Base-by-base conservation (phyloP, 78 protist genomes). In the Dictyostelium firmibasis region DNA sequence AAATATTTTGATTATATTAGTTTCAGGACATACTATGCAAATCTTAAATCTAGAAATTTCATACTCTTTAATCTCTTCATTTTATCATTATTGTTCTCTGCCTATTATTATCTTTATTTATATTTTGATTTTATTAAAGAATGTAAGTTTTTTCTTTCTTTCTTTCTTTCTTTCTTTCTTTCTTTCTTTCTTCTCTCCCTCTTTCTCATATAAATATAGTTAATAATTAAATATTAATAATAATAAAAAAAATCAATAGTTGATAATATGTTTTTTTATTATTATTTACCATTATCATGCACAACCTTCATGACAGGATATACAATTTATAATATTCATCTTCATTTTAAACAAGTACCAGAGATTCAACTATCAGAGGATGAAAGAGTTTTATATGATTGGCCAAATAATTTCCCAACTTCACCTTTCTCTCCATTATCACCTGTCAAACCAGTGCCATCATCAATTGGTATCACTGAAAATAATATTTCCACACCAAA, bases 391-490 rank as follows among this genome's bases (percentile, higher is more conserved):
- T 29, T 81, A 31, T 89, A 89, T 81, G 70, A 44, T 25, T 89
- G 94, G 94, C 94, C 94, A 43, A 50, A 23, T 7, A 44, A 75
- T 8, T 89, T 89, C 60, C 86, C 94, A 50, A 35, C 94, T 7
- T 41, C 69, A 44, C 94, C 86, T 47, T 31, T 27, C 11, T 84
- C 94, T 25, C 57, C 29, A 10, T 74, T 50, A 25, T 64, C 92
- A 27, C 62, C 82, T 57, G 16, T 44, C 31, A 70, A 67, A 44
- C 82, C 31, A 67, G 25, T 53, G 47, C 1, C 89, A 69, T n/a
- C 67, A n/a, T 0, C 35, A 85, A 29, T 31, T 77, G 25, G 13
- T 25, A 23, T 11, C 14, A 13, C 47, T 2, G 7, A 47, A 1
- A 35, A 43, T 20, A 84, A 36, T 8, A n/a, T 29, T 18, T 1